Evolutionary conservation across 2,329 filamentous ascomycete genomes (phyloP), one percentile per base, ranked within the genome.

Genomic region (Tympanopsis confertula): DNA sequence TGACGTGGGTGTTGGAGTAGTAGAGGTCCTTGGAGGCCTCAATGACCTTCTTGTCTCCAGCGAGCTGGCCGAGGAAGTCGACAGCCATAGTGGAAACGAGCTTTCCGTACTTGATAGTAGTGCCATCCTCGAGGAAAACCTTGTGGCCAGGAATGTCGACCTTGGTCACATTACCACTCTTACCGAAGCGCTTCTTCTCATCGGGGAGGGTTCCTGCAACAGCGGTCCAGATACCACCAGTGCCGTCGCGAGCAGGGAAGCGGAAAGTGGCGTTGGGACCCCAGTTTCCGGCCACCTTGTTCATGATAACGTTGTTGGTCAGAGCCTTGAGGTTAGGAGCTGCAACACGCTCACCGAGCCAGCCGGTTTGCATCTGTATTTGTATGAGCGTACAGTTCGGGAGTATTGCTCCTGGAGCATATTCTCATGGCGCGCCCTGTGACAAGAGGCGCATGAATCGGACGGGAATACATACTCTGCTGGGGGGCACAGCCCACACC

Each of bases 401-500:
- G 13, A 12, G 32, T 12, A 13, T 10, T 12, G 18, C 13, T 13
- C 15, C 12, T 19, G 30, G 7, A 28, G 29, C 33, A 17, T 14
- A 15, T 14, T 35, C 12, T 37, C 3, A 5, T n/a, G 20, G 15
- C 1, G n/a, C 19, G 5, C 28, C 5, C 3, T 17, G 29, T 13
- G 39, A 19, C 20, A 7, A 45, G 24, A 35, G n/a, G n/a, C n/a
- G n/a, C n/a, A n/a, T n/a, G n/a, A n/a, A n/a, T n/a, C n/a, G n/a
- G n/a, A n/a, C n/a, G n/a, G n/a, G n/a, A 22, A 13, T 20, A 45
- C 71, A 53, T 72, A 93, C 86, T 79, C 94, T 94, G 50, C 83
- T 94, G 40, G 89, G 95, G 42, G 91, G 91, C 52, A 96, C 89
- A 44, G 91, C 91, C 91, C 91, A 98, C 58, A 98, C 91, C 71